Percentiles rank a stretch among this genome's conserved stretches.
Conservation (phyloP, 768 basidiomycete genomes). For the Amanita inopinata region DNA sequence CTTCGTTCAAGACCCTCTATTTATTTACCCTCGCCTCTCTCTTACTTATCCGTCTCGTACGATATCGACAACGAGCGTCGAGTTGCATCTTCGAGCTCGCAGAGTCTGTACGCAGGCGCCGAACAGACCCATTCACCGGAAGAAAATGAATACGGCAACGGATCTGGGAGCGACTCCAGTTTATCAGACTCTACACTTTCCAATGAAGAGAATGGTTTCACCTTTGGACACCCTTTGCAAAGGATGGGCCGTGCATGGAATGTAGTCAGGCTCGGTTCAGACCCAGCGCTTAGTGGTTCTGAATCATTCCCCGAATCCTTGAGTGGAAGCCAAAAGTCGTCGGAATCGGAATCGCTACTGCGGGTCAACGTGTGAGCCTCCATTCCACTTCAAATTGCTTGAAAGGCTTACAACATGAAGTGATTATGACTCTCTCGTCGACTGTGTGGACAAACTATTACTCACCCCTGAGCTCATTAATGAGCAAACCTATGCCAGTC, state of each 20-base stretch:
- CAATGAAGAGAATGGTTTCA: constrained; percentile 13
- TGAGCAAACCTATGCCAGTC: constrained; percentile 1
- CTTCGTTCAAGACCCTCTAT: neutral
- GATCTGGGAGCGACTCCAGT: constrained; percentile 16
- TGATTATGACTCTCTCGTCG: neutral
- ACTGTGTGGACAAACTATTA: too few relatives aligned
- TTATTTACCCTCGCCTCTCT: neutral
- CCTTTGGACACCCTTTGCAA: constrained; percentile 25
- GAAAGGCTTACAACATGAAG: neutral
- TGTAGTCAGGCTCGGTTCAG: constrained; percentile 10
- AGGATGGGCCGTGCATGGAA: constrained; percentile 23
- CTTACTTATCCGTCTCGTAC: neutral
- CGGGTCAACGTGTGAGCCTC: too few relatives aligned
- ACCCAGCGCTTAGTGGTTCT: too few relatives aligned
- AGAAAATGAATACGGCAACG: neutral
- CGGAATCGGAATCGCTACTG: too few relatives aligned
- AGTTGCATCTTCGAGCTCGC: neutral
- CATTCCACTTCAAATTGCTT: too few relatives aligned
- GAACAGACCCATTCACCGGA: neutral
- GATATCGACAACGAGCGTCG: constrained; percentile 10
- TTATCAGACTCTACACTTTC: constrained; percentile 25
- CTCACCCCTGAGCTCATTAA: too few relatives aligned
- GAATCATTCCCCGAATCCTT: too few relatives aligned
- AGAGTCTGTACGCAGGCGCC: too few relatives aligned
- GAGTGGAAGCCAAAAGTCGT: too few relatives aligned